These are phyloP conservation scores for Thuja plicata DNA, from an alignment of 83 land plant species.

Conservation along the genomic window DNA sequence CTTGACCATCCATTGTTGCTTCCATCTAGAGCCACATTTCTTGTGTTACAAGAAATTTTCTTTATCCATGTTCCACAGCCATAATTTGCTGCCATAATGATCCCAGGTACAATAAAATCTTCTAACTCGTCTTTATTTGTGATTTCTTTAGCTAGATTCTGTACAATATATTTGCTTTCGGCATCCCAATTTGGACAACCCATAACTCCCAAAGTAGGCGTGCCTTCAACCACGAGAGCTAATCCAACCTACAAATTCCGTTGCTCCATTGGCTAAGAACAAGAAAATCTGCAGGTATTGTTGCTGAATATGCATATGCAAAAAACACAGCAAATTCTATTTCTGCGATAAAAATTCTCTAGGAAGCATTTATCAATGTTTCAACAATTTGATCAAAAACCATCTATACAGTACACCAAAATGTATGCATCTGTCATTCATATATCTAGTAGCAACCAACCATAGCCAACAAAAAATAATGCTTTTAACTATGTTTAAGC, in stretches of 20 bases:
- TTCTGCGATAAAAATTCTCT: neutral
- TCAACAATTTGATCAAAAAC: neutral
- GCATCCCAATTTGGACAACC: slow-evolving; percentile 79
- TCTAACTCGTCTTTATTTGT: neutral
- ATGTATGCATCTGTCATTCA: neutral
- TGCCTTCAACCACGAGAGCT: slow-evolving; percentile 80
- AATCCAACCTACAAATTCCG: slow-evolving; percentile 72
- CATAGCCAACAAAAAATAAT: neutral
- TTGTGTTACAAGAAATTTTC: neutral
- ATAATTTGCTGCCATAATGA: slow-evolving; percentile 52
- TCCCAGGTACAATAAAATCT: slow-evolving; percentile 24
- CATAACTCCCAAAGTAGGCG: slow-evolving; percentile 79
- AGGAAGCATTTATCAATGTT: neutral
- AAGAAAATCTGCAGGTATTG: neutral
- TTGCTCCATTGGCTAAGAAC: neutral
- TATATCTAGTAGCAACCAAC: neutral
- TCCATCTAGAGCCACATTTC: neutral
- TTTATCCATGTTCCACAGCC: slow-evolving; percentile 70
- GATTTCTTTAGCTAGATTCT: neutral
- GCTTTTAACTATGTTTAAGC: neutral
- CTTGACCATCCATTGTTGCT: slow-evolving; percentile 29
- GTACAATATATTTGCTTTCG: slow-evolving; percentile 2
- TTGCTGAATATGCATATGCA: neutral
- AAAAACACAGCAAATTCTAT: neutral
- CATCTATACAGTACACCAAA: neutral